Base-by-base conservation (phyloP, 805 yeast genomes). In the Lipomyces anomalus region DNA sequence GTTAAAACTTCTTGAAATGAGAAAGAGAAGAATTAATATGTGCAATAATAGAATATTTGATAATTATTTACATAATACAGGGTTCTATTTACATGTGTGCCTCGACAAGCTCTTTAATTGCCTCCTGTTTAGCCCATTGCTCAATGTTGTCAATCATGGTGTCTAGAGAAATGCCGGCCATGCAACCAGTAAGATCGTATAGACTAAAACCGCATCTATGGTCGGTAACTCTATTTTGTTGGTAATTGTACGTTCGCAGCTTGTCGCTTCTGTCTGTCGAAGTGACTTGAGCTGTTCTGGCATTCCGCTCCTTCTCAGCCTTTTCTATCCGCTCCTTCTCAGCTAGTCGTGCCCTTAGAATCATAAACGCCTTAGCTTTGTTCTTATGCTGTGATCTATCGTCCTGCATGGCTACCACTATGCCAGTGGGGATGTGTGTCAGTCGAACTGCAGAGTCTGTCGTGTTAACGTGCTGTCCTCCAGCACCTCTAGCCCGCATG, bases 401-500 rank as follows among this genome's bases (percentile, higher is more conserved):
- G 61, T 92, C 97, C 62, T 92, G 97, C 70, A 89, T 94, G 40
- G 80, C 74, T 2, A 92, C 96, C 3, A 79, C 80, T 33, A 86
- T 79, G 2, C 97, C 97, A 0, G 95, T 80, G 3, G 97, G 97
- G 13, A 84, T 70, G 67, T 92, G 98, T 1, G 90, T 87, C 22
- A 92, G 68, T 57, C 98, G 73, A 11, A 92, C 97, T 0, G 98
- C 98, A 1, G 96, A 87, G 61, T 90, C 97, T 0, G 97, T 92
- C 11, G 95, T 90, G 61, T 90, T 90, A 30, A 90, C 98, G 61
- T 90, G 97, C 68, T 90, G 98, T 0, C 98, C 98, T 46, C 98
- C 98, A 53, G 92, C 83, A 2, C 98, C 98, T 45, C 95, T 80
- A 0, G 97, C 86, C 56, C 98, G 73, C 95, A 90, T 92, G n/a